A percentile compares a stretch with the other conserved stretches of the same genome.
These are phyloP conservation scores for Mycena indigotica DNA, from an alignment of 768 basidiomycete species.

Conservation along the genomic window DNA sequence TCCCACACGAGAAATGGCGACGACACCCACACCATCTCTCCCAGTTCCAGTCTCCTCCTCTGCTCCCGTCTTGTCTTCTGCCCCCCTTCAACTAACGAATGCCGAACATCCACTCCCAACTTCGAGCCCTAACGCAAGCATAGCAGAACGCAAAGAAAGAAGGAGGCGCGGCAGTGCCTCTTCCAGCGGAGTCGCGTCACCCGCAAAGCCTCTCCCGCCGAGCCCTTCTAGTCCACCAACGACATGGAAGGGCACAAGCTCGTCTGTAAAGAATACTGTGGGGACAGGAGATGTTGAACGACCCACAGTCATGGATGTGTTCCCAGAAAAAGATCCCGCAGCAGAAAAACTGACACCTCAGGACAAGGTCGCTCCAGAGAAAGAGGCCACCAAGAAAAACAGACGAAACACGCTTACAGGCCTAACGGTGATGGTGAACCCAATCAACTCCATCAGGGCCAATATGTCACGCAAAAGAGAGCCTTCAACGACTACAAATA, in stretches of 20 bases:
- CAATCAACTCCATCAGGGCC: slow-evolving; percentile 60
- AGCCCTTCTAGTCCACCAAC: slow-evolving; percentile 23
- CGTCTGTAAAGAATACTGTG: slow-evolving; percentile 11
- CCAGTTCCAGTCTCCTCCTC: neutral
- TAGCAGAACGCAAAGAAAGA: slow-evolving; percentile 15
- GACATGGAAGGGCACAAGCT: slow-evolving; percentile 16
- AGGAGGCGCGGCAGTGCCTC: slow-evolving; percentile 14
- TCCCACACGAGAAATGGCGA: neutral
- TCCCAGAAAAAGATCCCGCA: neutral
- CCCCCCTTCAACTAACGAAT: neutral
- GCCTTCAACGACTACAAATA: slow-evolving; percentile 31
- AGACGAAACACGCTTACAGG: slow-evolving; percentile 65
- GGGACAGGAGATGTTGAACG: slow-evolving; percentile 17
- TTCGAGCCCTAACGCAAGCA: slow-evolving; percentile 11
- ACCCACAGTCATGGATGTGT: slow-evolving; percentile 19
- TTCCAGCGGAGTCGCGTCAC: slow-evolving; percentile 1
- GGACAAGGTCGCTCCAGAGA: slow-evolving; percentile 21
- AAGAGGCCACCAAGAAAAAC: slow-evolving; percentile 52
- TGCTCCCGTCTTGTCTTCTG: neutral
- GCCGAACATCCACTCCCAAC: neutral
- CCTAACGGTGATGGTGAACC: slow-evolving; percentile 83
- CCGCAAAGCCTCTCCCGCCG: slow-evolving; percentile 19
- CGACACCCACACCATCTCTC: slow-evolving; percentile 2
- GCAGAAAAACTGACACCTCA: neutral
- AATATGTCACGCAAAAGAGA: slow-evolving; percentile 40